Base-by-base conservation (phyloP, 345 rosid species). In the Gossypium anomalum region DNA sequence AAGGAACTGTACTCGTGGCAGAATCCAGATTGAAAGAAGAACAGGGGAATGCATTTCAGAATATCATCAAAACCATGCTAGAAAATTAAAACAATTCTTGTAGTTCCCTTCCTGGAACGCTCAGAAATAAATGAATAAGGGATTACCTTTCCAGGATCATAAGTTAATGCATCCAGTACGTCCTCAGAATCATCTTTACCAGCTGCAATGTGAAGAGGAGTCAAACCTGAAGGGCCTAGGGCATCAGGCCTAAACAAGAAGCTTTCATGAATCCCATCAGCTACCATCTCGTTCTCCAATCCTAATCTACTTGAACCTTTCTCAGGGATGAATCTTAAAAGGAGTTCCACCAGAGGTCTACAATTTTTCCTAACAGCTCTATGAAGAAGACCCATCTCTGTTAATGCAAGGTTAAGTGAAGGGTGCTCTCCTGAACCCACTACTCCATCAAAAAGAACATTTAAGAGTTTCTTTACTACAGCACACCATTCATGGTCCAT, bases 121-220 rank as follows among this genome's bases (percentile, higher is more conserved):
- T 15, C 15, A 63, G 17, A 70, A 73, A 80, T 45, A 60, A 72
- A 67, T 17, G 22, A 73, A 51, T 19, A 66, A 76, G 16, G 10
- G 79, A 47, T 84, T 79, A 95, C 99, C 99, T 83, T 89, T 82
- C 88, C 86, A 52, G 97, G 97, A 79, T 93, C 99, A 75, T 89
- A 84, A 23, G 90, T 92, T 75, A 96, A 82, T 65, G 97, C 92
- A 73, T 93, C 95, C 76, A 96, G 76, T 47, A 92, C 89, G 69
- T 86, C 93, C 85, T 96, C 97, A 34, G 99, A 93, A 76, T 88
- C 93, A 83, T 96, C 99, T 90, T 89, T 96, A 71, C 99, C 99
- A 1, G 99, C 99, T 67, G 97, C 99, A 75, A 96, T 90, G 84
- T 96, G 99, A 74, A 93, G 97, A 82, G 99, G 98, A 25, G 99